phyloP scores from a whole-genome alignment of 257 asterid genomes.

The Jasminum sambac region DNA sequence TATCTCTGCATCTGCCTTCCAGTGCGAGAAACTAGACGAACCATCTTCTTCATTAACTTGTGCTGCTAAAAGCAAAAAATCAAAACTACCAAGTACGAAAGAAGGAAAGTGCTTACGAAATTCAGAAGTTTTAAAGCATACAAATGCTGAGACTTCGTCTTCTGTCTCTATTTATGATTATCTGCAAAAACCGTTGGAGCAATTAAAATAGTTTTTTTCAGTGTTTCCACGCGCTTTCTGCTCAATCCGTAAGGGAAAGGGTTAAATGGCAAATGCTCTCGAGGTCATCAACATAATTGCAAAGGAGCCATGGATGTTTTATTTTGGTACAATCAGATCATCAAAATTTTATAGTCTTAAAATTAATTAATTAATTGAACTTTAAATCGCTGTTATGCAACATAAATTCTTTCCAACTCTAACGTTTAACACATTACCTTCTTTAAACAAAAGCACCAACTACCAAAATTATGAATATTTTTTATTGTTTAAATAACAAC shows the following conservation, averaged over 20 bases:
- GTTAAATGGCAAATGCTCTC: neutral
- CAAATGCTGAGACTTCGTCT: constrained; percentile 21
- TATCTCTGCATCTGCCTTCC: constrained; percentile 87
- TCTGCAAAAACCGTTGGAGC: constrained; percentile 18
- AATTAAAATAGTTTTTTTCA: constrained; percentile 21
- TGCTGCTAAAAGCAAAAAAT: neutral
- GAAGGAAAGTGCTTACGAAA: constrained; percentile 13
- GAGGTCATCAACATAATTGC: neutral
- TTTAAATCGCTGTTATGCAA: too few species aligned
- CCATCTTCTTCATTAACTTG: constrained; percentile 68
- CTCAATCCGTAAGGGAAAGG: neutral
- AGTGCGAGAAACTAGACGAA: constrained; percentile 66
- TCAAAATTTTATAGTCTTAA: too few species aligned
- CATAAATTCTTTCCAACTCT: too few species aligned
- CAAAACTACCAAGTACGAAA: constrained; percentile 1
- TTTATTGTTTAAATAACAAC: too few species aligned
- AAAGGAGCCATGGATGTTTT: neutral
- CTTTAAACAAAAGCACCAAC: too few species aligned
- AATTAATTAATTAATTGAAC: too few species aligned
- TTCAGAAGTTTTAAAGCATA: neutral
- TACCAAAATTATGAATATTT: too few species aligned
- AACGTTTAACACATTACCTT: too few species aligned
- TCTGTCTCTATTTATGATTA: constrained; percentile 26
- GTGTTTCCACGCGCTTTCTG: neutral
- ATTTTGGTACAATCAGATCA: too few species aligned